Evolutionary conservation across 306 rosid species (phyloP), one percentile per base, ranked within the genome.

Genomic region (Lathyrus aphaca): DNA sequence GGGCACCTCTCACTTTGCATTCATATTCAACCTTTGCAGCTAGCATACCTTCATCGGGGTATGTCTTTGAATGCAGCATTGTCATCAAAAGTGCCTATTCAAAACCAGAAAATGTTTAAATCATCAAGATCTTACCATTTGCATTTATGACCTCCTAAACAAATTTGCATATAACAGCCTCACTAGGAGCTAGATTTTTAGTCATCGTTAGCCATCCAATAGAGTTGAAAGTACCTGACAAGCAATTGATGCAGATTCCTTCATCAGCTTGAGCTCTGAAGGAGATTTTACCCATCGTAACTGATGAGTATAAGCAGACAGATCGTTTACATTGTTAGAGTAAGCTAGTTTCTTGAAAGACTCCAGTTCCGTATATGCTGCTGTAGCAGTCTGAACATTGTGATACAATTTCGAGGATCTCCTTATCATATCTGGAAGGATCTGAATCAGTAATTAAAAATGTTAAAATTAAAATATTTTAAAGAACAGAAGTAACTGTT

Each of bases 1-100:
- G 92, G 61, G 97, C 92, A 80, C 96, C 99, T 88, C 91, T 91
- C 81, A 86, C 82, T 86, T 78, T 87, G 91, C 99, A 85, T 85
- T 94, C 97, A 74, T 94, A 88, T 83, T 94, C 97, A 65, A 94
- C 64, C 84, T 83, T 94, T 61, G 97, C 97, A 9, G 97, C 90
- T 53, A 94, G 83, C 80, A 79, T 73, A 57, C 79, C 72, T 85
- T 91, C 99, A 77, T 66, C 68, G 73, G 96, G 96, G 82, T 84
- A 72, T 6, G 80, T 51, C 82, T 74, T 94, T 21, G 97, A 91
- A 71, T 94, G 91, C 75, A 88, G 58, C 94, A 94, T 91, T 37
- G 99, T 91, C 82, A 77, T 91, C 86, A 91, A 64, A 77, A 87
- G 97, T 54, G 97, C 96, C 97, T 94, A 74, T 56, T 25, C 71